A percentile compares a stretch with the other conserved stretches of the same genome.
Conservation (phyloP, 78 protist genomes). For the Dictyostelium purpureum region DNA sequence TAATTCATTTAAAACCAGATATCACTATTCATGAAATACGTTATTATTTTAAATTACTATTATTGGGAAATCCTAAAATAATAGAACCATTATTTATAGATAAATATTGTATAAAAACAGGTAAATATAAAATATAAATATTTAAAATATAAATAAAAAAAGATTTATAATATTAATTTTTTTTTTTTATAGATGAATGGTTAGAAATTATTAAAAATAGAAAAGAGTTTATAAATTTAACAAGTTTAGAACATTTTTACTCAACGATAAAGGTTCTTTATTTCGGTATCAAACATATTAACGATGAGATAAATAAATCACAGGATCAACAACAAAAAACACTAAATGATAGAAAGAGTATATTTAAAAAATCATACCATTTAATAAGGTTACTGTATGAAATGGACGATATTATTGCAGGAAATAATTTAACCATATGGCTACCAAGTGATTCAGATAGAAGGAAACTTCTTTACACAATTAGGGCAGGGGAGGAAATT, state of each 20-base stretch:
- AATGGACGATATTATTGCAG: not conserved
- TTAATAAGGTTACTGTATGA: conserved; percentile 27
- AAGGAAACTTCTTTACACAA: not conserved
- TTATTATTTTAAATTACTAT: conserved; percentile 7
- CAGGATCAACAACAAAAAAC: not conserved
- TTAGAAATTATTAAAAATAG: not conserved
- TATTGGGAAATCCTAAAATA: conserved; percentile 41
- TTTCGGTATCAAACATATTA: not conserved
- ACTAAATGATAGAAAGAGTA: conserved; percentile 17
- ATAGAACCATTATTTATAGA: conserved; percentile 32
- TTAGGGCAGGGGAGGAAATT: conserved; percentile 16
- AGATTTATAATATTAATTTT: not conserved
- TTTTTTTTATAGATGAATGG: conserved; percentile 8
- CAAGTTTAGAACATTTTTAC: conserved; percentile 8
- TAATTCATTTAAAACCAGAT: conserved; percentile 50
- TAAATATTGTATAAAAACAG: not conserved
- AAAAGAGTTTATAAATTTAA: not conserved
- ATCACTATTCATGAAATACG: conserved; percentile 26
- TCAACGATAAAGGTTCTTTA: conserved; percentile 29
- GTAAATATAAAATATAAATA: not conserved
- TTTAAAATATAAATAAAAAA: not conserved
- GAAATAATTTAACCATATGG: not conserved
- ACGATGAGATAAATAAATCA: not conserved
- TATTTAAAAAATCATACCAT: conserved; percentile 56
- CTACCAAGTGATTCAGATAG: not conserved